Evolutionary conservation across 805 yeast genomes (phyloP), one percentile per base, ranked within the genome.

Genomic region (Kodamaea kaohsiungensis): DNA sequence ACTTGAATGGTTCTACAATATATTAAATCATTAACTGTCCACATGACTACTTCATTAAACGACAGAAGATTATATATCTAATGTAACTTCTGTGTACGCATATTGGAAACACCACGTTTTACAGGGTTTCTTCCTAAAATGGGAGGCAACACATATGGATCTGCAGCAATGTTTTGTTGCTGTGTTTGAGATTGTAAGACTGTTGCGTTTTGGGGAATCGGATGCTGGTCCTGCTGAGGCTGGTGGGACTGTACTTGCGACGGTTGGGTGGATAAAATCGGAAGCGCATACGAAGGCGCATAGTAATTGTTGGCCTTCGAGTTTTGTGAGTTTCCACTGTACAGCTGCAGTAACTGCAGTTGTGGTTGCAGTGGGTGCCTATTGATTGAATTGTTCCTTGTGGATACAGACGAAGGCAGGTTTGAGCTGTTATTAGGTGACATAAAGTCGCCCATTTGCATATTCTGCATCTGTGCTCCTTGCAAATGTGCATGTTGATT

Each of bases 81-180:
- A 30, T 30, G 35, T 30, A 30, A 30, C 48, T 46, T 46, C 13
- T 27, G 25, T 3, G 38, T 46, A 27, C 48, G 47, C 47, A 27
- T 37, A n/a, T 46, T 46, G 38, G 48, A 46, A 30, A 46, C 48
- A 6, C 48, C 48, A n/a, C 39, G 30, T 13, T 46, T 46, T 13
- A 15, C 18, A n/a, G 8, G 46, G 22, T 43, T 51, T n/a, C 55
- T 43, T 4, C 53, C 38, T 30, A 55, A 43, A 6, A 55, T 46
- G 7, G 58, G 55, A 7, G 58, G 58, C 19, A 55, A 49, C 6
- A 55, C 58, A n/a, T 51, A 52, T 1, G 52, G 51, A 6, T 55
- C 56, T 2, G 46, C 33, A 16, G 25, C 45, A 40, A 16, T 40
- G 13, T 40, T 40, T 13, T 40, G 45, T 17, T 40, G 45, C 45